Evolutionary conservation across 306 rosid species (phyloP), one percentile per base, ranked within the genome.

Genomic region (Arachis stenosperma): DNA sequence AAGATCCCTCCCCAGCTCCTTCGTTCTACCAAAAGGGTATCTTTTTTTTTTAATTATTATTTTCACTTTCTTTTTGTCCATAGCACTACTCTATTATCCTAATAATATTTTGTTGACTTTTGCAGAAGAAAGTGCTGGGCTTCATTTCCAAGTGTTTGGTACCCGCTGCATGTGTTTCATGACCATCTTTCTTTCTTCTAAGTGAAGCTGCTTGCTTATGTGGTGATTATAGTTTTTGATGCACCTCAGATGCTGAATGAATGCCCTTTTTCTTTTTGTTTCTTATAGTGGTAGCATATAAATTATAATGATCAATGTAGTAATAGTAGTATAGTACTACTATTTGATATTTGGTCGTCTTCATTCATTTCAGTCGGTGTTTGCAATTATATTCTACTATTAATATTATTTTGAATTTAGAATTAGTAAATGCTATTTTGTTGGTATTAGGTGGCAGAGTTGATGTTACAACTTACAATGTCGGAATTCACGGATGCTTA

Each of bases 1-100:
- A 87, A 88, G 76, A 94, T 94, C 67, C 91, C 98, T 3, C 96
- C 98, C 1, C 88, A 89, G 5, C 90, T 90, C 8, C 97, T 90
- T 36, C 91, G 75, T 58, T 70, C 83, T 2, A 78, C 89, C 14
- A 94, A 89, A n/a, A 52, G 57, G 29, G 78, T 63, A 89, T 85
- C 96, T 33, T 33, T 33, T 33, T 33, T 33, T 33, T 33, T 33
- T 33, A 2, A 33, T 33, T 33, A 33, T 33, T 33, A 33, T 33
- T 33, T 33, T 33, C 37, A 2, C 37, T 33, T 33, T 33, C 37
- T 33, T 33, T 33, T 22, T 22, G 27, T 22, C 27, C 27, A 22
- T 22, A 22, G 27, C 27, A 22, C 27, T 22, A 22, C 27, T 22
- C 1, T 22, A 22, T 22, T 22, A 22, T 22, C 27, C 27, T 22